Conservation (phyloP, 1,284 basidiomycete species). For the Pseudozyma tsukubaensis region DNA sequence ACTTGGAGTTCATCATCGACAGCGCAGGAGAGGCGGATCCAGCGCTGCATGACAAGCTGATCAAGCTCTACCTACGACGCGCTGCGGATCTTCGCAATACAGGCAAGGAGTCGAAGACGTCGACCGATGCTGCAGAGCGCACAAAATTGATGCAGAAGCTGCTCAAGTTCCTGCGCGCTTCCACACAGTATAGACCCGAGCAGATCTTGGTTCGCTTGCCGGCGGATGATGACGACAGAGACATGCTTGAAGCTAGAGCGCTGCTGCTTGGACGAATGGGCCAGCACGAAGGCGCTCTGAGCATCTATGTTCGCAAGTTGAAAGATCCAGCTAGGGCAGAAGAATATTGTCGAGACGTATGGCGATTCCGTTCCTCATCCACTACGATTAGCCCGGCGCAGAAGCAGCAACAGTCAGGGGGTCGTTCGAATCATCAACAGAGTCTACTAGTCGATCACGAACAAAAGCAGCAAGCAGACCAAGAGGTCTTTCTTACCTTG, state of each 20-base stretch:
- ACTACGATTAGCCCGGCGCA: neutral
- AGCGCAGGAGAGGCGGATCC: conserved; percentile 78
- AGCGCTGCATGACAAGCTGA: conserved; percentile 86
- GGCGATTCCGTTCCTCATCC: conserved; percentile 23
- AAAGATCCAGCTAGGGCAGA: conserved; percentile 87
- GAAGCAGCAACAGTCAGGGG: neutral
- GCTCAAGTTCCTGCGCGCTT: conserved; percentile 80
- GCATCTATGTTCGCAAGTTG: conserved; percentile 88
- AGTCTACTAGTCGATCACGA: conserved; percentile 41
- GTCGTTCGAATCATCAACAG: conserved; percentile 36
- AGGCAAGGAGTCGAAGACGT: neutral
- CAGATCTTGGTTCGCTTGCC: conserved; percentile 81
- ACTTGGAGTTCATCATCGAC: conserved; percentile 86
- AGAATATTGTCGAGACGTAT: conserved; percentile 70
- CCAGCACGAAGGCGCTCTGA: conserved; percentile 89
- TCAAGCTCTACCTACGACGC: conserved; percentile 79
- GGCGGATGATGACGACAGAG: conserved; percentile 79
- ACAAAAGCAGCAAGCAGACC: conserved; percentile 36
- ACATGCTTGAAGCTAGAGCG: conserved; percentile 79
- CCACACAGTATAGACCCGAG: conserved; percentile 80
- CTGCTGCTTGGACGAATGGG: conserved; percentile 88
- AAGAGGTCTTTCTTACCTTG: conserved; percentile 81
- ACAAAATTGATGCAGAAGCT: conserved; percentile 77
- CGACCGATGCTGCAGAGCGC: conserved; percentile 45
- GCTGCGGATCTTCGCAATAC: conserved; percentile 71